These are phyloP conservation scores for Euphorbia tirucalli DNA, from an alignment of 345 rosid genomes.

Conservation along the genomic window DNA sequence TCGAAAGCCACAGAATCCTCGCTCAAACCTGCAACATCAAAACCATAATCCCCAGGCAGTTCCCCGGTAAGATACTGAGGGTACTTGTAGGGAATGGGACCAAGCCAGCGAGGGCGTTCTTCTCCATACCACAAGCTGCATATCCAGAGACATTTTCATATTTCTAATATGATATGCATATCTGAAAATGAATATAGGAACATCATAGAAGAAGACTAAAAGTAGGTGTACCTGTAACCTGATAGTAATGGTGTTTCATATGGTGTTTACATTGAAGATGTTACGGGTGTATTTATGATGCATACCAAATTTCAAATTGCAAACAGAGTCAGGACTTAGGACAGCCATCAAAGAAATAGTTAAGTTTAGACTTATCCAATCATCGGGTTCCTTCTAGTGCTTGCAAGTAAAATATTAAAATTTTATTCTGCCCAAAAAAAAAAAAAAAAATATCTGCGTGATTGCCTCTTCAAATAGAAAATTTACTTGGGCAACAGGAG, in stretches of 20 bases:
- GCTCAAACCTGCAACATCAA: slow-evolving; percentile 77
- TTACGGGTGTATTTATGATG: too few species aligned
- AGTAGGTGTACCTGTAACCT: too few species aligned
- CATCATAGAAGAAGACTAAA: neutral
- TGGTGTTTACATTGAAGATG: neutral
- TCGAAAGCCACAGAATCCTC: slow-evolving; percentile 58
- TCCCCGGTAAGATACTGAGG: slow-evolving; percentile 78
- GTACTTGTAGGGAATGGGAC: slow-evolving; percentile 75
- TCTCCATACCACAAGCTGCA: slow-evolving; percentile 89
- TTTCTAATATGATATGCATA: neutral
- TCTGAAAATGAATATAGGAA: neutral
- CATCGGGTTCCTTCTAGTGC: too few species aligned
- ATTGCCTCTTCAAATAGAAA: neutral
- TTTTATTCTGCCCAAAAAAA: too few species aligned
- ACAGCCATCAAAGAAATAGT: too few species aligned
- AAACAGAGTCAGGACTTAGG: too few species aligned
- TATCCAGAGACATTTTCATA: slow-evolving; percentile 11
- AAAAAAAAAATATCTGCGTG: too few species aligned
- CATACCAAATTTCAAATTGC: too few species aligned
- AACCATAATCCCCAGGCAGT: slow-evolving; percentile 90
- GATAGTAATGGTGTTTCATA: neutral
- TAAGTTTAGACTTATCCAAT: too few species aligned
- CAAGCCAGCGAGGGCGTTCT: slow-evolving; percentile 93
- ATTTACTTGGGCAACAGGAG: neutral
- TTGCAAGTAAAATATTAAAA: too few species aligned